Conservation (phyloP, 441 rosid species). For the Syzygium syzygioides region DNA sequence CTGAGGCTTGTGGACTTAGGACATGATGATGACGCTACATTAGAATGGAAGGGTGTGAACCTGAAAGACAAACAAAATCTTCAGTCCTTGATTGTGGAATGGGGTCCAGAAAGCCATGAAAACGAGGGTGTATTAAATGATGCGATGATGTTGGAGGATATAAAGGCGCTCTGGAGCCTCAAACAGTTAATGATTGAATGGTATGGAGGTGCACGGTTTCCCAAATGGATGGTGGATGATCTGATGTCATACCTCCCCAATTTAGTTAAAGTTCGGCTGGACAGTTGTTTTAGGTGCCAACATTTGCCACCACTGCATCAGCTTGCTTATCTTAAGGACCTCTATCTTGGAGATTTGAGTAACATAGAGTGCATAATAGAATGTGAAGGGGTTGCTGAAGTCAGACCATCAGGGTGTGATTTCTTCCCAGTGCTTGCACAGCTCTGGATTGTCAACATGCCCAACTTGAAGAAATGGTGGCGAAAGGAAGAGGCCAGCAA, state of each 20-base stretch:
- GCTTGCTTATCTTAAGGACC: neutral
- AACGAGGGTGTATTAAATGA: neutral
- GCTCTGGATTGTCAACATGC: neutral
- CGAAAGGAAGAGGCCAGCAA: neutral
- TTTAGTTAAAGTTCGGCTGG: neutral
- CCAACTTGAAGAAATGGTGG: neutral
- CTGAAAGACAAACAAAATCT: slow-evolving; percentile 5
- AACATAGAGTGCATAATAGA: slow-evolving; percentile 2
- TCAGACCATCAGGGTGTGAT: neutral
- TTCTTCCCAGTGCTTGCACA: neutral
- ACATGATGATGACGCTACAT: neutral
- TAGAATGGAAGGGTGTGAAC: neutral
- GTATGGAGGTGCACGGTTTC: slow-evolving; percentile 6
- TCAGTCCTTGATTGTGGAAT: neutral
- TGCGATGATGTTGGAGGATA: neutral
- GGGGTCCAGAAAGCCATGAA: neutral
- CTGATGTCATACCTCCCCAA: neutral
- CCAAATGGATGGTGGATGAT: slow-evolving; percentile 4
- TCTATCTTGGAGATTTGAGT: rapidly evolving
- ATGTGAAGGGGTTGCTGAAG: neutral
- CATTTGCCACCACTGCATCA: slow-evolving; percentile 6
- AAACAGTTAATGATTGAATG: neutral
- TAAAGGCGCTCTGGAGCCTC: slow-evolving; percentile 10
- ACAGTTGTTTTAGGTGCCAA: neutral
- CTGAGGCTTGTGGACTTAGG: slow-evolving; percentile 4